These are phyloP conservation scores for Centaurea solstitialis DNA, from an alignment of 129 eudicot species.

Conservation along the genomic window DNA sequence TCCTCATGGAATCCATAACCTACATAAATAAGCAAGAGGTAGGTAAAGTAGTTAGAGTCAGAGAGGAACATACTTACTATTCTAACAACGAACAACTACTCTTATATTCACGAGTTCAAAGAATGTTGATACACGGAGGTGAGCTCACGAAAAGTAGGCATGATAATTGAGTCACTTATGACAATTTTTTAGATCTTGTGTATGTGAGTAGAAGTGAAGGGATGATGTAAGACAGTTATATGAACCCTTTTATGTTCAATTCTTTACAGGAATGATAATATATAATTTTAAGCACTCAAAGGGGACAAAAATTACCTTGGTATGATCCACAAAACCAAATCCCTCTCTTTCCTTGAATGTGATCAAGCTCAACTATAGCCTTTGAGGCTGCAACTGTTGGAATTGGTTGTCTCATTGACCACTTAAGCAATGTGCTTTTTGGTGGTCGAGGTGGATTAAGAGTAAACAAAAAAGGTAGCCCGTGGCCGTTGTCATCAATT, in stretches of 20 bases:
- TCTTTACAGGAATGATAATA: neutral
- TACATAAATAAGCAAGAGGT: constrained; percentile 18
- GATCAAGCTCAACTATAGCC: constrained; percentile 64
- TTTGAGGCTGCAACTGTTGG: constrained; percentile 91
- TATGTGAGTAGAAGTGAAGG: no score
- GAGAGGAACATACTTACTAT: neutral
- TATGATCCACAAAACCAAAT: constrained; percentile 99
- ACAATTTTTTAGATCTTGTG: neutral
- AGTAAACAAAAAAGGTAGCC: constrained; percentile 76
- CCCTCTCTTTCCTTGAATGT: constrained; percentile 90
- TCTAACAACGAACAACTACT: neutral
- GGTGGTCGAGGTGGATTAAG: constrained; percentile 79
- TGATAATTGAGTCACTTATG: neutral
- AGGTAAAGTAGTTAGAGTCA: neutral
- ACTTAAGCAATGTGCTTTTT: constrained; percentile 57
- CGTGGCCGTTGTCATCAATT: constrained; percentile 48
- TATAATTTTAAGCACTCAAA: neutral
- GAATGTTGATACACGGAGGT: neutral
- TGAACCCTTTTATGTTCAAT: neutral
- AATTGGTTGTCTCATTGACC: constrained; percentile 87
- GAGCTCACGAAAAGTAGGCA: neutral
- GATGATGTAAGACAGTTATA: no score
- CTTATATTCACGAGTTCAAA: neutral
- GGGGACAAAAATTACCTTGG: constrained; percentile 50
- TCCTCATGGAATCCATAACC: constrained; percentile 98